Base-by-base conservation (phyloP, 352 stramenopile genomes). In the Pythium dissimile region DNA sequence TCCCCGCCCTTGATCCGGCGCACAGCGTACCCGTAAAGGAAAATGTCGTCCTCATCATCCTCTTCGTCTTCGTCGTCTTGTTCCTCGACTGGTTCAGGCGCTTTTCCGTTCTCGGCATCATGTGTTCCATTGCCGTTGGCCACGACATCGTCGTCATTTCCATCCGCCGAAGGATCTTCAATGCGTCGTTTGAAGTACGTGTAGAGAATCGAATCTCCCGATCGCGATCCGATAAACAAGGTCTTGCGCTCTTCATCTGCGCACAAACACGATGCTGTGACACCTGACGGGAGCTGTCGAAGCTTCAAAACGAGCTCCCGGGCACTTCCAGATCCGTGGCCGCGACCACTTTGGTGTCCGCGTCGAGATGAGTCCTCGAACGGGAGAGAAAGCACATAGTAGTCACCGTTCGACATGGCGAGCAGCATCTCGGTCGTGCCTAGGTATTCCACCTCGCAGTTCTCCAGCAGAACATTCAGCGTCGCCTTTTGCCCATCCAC, bases 191-290 rank as follows among this genome's bases (percentile, higher is more conserved):
- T 69, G 54, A 54, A 49, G 39, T 74, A 77, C 18, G 76, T 58
- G 45, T 86, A 91, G 16, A 94, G 39, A 24, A 92, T 67, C 1
- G 85, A 94, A 51, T 94, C 82, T 1, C 85, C 85, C 0, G 80
- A 88, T 12, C 82, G 68, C 35, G 85, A 92, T n/a, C 85, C 85
- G 15, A 94, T 64, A 59, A 94, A 94, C 9, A 94, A 35, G 9
- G 81, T 88, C 46, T 86, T 81, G 23, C 69, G 73, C 12, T 75
- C 63, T n/a, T 81, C 50, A 39, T 92, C 70, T 13, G 87, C 67
- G 30, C 70, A 81, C 44, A 94, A 32, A 45, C 82, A 92, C 30
- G 71, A 85, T 8, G 78, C 71, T 11, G 68, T 61, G 5, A 84
- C 65, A 1, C 75, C 65, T 4, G 72, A 75, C 8, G 66, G 66